Conservation (phyloP, 352 stramenopile species). For the Blastocystis sp. region DNA sequence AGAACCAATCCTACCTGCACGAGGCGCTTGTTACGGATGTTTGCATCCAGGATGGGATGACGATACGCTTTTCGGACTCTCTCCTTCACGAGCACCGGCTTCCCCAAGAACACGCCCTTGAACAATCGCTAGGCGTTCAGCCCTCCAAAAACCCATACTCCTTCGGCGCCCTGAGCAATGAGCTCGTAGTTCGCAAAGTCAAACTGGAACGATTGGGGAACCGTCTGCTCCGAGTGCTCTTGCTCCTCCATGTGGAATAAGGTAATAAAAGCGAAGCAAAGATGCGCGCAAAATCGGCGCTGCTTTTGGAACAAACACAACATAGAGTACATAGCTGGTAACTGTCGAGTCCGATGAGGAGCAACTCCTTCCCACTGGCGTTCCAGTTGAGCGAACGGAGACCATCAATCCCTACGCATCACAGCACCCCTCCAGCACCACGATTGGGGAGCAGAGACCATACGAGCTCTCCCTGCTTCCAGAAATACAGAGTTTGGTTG, state of each 20-base stretch:
- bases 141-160: background rate
- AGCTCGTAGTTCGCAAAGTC: constrained; percentile 43
- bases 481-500: constrained; percentile 52
- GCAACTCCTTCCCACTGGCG: background rate
- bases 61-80: constrained; percentile 75
- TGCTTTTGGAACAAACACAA: background rate
- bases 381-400: constrained; percentile 23
- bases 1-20: constrained; percentile 20
- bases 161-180: constrained; percentile 67
- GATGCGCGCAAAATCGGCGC: background rate
- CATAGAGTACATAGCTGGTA: constrained; percentile 32
- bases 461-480: constrained; percentile 23
- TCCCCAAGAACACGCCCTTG: constrained; percentile 71
- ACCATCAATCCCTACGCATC: constrained; percentile 26
- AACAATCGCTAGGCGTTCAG: constrained; percentile 49
- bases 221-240: background rate
- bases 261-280: background rate
- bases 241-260: background rate
- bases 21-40: constrained; percentile 73
- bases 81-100: constrained; percentile 74
- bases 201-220: constrained; percentile 4
- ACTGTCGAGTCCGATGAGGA: constrained; percentile 17
- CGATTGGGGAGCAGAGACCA: constrained; percentile 59
- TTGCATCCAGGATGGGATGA: constrained; percentile 73
- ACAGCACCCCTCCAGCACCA: background rate